These are phyloP conservation scores for Cucumis melo DNA, from an alignment of 306 rosid species.

Conservation along the genomic window DNA sequence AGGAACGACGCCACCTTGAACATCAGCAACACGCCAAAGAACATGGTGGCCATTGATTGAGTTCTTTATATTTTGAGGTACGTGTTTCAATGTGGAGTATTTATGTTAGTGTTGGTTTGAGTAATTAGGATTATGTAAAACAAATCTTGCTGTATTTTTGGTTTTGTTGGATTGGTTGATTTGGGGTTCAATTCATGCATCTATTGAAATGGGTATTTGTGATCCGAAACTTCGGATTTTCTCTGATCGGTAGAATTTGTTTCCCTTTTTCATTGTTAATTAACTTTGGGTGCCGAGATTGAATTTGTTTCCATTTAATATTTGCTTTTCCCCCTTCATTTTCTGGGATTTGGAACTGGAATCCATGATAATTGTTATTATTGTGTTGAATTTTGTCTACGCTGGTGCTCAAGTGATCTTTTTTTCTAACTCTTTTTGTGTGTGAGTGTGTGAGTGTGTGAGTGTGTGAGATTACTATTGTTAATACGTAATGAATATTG, in stretches of 20 bases:
- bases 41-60: constrained; percentile 40
- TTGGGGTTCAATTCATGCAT: not conserved
- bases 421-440: not conserved
- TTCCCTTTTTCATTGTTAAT: not conserved
- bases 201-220: not conserved
- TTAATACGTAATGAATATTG: not conserved
- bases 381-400: not conserved
- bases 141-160: not conserved
- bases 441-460: no score
- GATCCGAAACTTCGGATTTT: not conserved
- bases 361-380: not conserved
- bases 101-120: not conserved
- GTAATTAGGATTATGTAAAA: not conserved
- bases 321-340: not conserved
- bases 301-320: not conserved
- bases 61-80: not conserved
- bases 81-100: not conserved
- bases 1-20: constrained; percentile 72
- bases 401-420: not conserved
- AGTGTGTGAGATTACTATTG: not conserved
- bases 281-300: not conserved
- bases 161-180: not conserved
- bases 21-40: constrained; percentile 54
- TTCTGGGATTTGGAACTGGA: not conserved
- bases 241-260: not conserved